These are phyloP conservation scores for Thelonectria rubi DNA, from an alignment of 2,329 filamentous ascomycete species.

Conservation along the genomic window DNA sequence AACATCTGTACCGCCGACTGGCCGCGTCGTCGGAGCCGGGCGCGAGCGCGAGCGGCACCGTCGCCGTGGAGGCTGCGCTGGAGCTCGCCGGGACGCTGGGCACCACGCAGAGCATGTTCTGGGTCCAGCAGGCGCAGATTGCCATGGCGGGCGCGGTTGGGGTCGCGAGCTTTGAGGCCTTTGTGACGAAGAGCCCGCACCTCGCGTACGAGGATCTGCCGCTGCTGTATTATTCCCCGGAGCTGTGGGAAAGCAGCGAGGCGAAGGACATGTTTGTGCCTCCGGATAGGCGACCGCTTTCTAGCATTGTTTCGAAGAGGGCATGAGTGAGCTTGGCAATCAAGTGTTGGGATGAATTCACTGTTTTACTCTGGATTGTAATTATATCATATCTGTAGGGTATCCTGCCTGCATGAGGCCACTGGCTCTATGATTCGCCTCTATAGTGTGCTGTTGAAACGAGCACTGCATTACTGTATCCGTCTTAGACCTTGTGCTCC, in stretches of 20 bases:
- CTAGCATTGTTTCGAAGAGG: conserved; percentile 32
- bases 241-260: conserved; percentile 41
- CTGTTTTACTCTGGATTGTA: background rate
- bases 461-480: background rate
- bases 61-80: conserved; percentile 26
- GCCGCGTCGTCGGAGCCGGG: background rate
- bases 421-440: background rate
- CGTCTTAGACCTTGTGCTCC: conserved; percentile 9
- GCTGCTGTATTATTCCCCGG: conserved; percentile 41
- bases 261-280: conserved; percentile 35
- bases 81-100: conserved; percentile 32
- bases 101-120: conserved; percentile 41
- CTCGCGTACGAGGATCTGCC: conserved; percentile 43
- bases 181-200: conserved; percentile 29
- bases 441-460: background rate
- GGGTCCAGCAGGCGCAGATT: conserved; percentile 40
- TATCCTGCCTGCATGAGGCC: conserved; percentile 9
- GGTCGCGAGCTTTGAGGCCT: conserved; percentile 30
- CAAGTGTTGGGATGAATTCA: background rate
- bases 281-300: conserved; percentile 36
- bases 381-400: conserved; percentile 13
- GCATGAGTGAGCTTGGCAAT: background rate
- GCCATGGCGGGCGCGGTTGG: conserved; percentile 17
- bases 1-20: conserved; percentile 17
- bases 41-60: too few relatives aligned